phyloP scores from a whole-genome alignment of 352 stramenopile species.

The Phytophthora foliorum region DNA sequence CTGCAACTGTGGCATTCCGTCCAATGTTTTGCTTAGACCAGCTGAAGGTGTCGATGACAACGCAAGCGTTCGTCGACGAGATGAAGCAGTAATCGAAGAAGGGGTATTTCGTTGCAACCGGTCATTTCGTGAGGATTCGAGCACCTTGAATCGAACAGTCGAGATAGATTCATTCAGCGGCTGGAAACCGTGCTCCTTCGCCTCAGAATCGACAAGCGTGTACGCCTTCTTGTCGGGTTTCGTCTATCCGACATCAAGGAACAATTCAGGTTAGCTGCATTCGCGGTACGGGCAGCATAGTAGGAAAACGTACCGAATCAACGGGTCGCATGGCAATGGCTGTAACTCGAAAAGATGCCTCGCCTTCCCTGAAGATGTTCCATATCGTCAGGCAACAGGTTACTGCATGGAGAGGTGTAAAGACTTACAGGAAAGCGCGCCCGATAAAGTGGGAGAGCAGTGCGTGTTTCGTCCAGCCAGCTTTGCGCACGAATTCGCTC shows the following conservation, averaged over 20 bases:
- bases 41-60: conserved; percentile 1
- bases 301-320: conserved; percentile 49
- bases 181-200: conserved; percentile 51
- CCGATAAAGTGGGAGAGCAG: conserved; percentile 81
- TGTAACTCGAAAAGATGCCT: conserved; percentile 54
- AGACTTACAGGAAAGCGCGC: conserved; percentile 65
- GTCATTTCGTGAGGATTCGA: conserved; percentile 27
- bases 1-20: conserved; percentile 14
- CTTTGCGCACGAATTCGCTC: conserved; percentile 81
- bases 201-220: conserved; percentile 62
- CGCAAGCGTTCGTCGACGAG: conserved; percentile 21
- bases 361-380: conserved; percentile 46
- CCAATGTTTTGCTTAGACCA: background rate
- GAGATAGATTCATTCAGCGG: conserved; percentile 68
- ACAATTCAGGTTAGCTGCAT: background rate
- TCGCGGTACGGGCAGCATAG: background rate
- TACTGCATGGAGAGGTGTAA: background rate
- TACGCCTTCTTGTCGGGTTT: conserved; percentile 71
- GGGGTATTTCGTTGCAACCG: background rate
- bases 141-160: conserved; percentile 56
- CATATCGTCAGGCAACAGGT: background rate
- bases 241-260: conserved; percentile 29
- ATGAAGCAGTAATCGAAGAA: conserved; percentile 7
- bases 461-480: conserved; percentile 73
- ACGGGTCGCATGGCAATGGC: conserved; percentile 54